Evolutionary conservation across 345 rosid species (phyloP).

Genomic region (Dipteronia sinensis): DNA sequence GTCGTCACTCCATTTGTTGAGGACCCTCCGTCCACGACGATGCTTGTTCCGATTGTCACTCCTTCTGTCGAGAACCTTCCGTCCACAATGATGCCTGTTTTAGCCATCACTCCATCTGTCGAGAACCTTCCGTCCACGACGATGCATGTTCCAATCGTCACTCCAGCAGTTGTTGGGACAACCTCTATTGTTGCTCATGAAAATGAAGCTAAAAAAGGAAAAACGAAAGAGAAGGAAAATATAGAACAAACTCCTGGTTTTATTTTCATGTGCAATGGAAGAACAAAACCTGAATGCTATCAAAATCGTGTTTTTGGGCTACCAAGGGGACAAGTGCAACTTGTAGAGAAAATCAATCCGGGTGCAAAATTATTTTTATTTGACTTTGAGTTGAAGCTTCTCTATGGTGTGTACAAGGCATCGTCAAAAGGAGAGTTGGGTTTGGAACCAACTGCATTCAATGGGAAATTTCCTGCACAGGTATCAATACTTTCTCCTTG

Average conservation of each 20-base stretch:
- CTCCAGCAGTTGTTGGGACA: neutral
- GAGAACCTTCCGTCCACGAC: neutral
- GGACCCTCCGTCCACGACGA: neutral
- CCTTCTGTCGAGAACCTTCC: neutral
- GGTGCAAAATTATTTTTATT: slow-evolving; percentile 35
- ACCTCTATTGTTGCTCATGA: slow-evolving; percentile 2
- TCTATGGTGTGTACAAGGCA: slow-evolving; percentile 37
- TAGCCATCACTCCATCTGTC: no score
- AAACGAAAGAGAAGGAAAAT: neutral
- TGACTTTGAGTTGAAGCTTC: slow-evolving; percentile 40
- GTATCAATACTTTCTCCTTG: slow-evolving; percentile 7
- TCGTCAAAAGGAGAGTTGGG: slow-evolving; percentile 34
- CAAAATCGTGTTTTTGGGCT: slow-evolving; percentile 41
- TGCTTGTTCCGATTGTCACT: no score
- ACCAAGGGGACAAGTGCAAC: slow-evolving; percentile 23
- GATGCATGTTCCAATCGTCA: neutral
- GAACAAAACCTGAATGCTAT: slow-evolving; percentile 34
- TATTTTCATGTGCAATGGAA: slow-evolving; percentile 36
- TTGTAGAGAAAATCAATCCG: slow-evolving; percentile 26
- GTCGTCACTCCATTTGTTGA: neutral
- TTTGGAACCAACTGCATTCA: slow-evolving; percentile 36
- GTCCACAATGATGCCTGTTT: neutral
- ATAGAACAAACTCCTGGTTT: slow-evolving; percentile 23
- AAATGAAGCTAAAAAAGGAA: neutral
- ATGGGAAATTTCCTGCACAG: slow-evolving; percentile 37